Base-by-base conservation (phyloP, 306 rosid species). In the Fagus crenata region DNA sequence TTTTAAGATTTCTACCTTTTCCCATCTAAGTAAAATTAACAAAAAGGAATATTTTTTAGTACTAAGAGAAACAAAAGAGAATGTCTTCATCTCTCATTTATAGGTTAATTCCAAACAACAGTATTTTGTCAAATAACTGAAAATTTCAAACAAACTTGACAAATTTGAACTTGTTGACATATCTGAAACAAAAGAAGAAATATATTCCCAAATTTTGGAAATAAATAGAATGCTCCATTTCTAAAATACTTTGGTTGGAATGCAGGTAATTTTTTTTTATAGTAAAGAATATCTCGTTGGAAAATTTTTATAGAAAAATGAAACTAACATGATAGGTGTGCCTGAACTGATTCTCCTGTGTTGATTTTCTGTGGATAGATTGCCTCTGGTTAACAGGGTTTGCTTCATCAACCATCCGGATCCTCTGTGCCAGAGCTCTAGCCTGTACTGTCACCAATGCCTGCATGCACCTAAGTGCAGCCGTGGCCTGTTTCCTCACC, bases 391-490 rank as follows among this genome's bases (percentile, higher is more conserved):
- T 68, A 2, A 51, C 43, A 46, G 75, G 56, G 13, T 76, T 89
- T 65, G 78, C 81, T 61, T 90, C 95, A 41, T 88, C 89, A 8
- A 2, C 84, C 67, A 54, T 84, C 75, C 74, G 90, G 73, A 92
- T 85, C 87, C 97, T 85, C 78, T 88, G 96, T 49, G 93, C 92
- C 36, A 91, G 87, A 78, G 97, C 99, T 84, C 99, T 86, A 3
- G 93, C 93, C 78, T 94, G 98, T 28, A 89, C 96, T 31, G 92
- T 92, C 75, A 94, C 87, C 89, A 94, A 83, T 68, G 97, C 97
- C 85, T 92, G 98, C 97, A 94, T 92, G 77, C 93, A 88, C 72
- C 95, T 81, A 14, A 92, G 79, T 17, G 97, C 90, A 56, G 83
- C 92, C 9, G 87, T 89, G 58, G 97, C 97, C 28, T 89, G 96